phyloP scores from a whole-genome alignment of 495 filamentous ascomycete genomes.

The Daldinia caldariorum region DNA sequence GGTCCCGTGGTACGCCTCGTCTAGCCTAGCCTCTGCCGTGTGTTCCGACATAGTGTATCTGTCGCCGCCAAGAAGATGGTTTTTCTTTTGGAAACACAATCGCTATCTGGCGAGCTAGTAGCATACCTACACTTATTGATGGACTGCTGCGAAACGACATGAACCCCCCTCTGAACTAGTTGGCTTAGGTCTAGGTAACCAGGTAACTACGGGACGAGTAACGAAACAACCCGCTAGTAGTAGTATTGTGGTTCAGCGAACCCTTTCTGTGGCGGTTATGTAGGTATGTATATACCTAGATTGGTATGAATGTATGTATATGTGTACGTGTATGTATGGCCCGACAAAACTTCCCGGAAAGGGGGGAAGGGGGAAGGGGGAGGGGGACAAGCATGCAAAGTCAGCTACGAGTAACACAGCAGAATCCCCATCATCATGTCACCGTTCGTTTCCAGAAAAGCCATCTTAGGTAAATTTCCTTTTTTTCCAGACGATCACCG shows the following conservation, averaged over 20 bases:
- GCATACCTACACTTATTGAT: constrained; percentile 4
- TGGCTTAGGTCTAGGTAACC: no score
- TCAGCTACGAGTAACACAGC: constrained; percentile 23
- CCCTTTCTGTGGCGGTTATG: constrained; percentile 3
- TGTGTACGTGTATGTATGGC: neutral
- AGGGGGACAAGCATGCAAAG: constrained; percentile 6
- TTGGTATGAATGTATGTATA: no score
- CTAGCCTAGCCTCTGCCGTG: neutral
- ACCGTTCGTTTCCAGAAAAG: neutral
- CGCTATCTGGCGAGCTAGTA: neutral
- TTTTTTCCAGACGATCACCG: neutral
- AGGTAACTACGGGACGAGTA: neutral
- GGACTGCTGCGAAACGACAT: constrained; percentile 31
- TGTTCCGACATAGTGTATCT: constrained; percentile 1
- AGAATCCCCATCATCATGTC: neutral
- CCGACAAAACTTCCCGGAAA: neutral
- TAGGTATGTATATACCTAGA: neutral
- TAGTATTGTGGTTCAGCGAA: neutral
- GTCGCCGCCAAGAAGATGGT: neutral
- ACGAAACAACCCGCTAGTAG: constrained; percentile 5
- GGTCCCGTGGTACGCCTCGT: neutral
- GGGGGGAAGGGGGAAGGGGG: neutral
- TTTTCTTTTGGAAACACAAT: no score
- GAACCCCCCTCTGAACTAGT: neutral
- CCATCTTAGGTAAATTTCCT: no score